A percentile compares a stretch with the other conserved stretches of the same genome.
These are phyloP conservation scores for Schwanniomyces etchellsii DNA, from an alignment of 1,139 yeast species.

Conservation along the genomic window DNA sequence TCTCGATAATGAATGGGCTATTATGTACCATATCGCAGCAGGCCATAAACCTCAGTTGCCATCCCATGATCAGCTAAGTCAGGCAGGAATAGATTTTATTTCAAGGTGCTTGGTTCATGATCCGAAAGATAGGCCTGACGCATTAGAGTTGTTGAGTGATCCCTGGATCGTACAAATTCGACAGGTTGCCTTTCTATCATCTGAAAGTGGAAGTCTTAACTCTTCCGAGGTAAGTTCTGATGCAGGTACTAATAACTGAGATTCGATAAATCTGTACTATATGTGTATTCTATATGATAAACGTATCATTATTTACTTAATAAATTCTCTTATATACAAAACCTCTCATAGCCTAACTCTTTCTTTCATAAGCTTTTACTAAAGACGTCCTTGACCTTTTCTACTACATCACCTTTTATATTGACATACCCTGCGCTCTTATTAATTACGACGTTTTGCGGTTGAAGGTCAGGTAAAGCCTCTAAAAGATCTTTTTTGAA, in stretches of 20 bases:
- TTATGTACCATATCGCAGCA: conserved; percentile 97
- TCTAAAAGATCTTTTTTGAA: conserved; percentile 55
- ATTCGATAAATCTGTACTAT: no score
- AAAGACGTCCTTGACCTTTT: conserved; percentile 33
- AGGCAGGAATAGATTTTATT: conserved; percentile 66
- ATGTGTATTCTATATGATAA: no score
- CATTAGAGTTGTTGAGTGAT: conserved; percentile 78
- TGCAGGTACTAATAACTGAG: not conserved
- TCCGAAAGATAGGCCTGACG: conserved; percentile 74
- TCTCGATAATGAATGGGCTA: conserved; percentile 95
- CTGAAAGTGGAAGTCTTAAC: conserved; percentile 35
- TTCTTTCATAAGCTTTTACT: conserved; percentile 17
- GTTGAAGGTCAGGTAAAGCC: conserved; percentile 39
- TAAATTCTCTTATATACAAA: no score
- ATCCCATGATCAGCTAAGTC: conserved; percentile 67
- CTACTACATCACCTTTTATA: conserved; percentile 56
- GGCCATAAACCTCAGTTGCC: conserved; percentile 91
- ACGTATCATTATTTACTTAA: no score
- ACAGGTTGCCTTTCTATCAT: conserved; percentile 57
- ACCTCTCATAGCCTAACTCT: no score
- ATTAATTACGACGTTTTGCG: conserved; percentile 39
- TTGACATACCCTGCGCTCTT: conserved; percentile 34
- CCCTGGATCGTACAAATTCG: conserved; percentile 85
- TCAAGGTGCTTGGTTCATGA: conserved; percentile 77
- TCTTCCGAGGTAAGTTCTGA: conserved; percentile 26